Evolutionary conservation across 495 filamentous ascomycete species (phyloP), one percentile per base, ranked within the genome.

Genomic region (Paragyromitra xinjiangensis): DNA sequence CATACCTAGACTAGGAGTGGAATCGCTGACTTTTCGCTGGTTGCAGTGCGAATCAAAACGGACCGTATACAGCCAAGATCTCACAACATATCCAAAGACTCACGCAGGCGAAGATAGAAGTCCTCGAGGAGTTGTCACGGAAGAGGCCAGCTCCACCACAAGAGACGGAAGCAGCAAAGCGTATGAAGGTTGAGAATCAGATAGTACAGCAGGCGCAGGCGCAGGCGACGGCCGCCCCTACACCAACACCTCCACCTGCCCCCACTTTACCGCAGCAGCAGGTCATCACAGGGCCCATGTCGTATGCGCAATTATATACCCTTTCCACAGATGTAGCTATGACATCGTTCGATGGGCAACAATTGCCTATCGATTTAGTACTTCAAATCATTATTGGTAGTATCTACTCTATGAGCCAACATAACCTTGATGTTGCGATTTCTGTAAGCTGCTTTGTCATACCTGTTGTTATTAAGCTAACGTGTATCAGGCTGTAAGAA

Each of bases 61-160:
- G 78, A 14, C 81, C 81, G 9, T 75, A 78, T 51, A 86, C 87
- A 9, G 86, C 86, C 0, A 90, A 91, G 34, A 94, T 99, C 79
- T 91, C 94, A 59, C 91, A 94, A 80, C 89, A 97, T 80, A 85
- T 95, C 8, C 93, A 95, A 48, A 87, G 92, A 69, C 85, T 97
- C 58, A 88, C 89, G 83, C 91, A 93, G 68, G 89, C 88, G 40
- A 89, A 91, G 53, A 83, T 88, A 8, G 94, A 97, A 65, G 86
- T 92, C 7, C 89, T 94, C 51, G 93, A 97, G 65, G 91, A 93
- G 45, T 85, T 86, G 45, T 91, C 88, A 58, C 89, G 91, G 44
- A 99, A 99, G 83, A 88, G 96, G 63, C 87, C 87, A 11, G 89
- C 89, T n/a, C 86, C 79, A 69, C 78, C 70, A 72, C 78, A 63